These are phyloP conservation scores for Fusarium albosuccineum DNA, from an alignment of 2,329 filamentous ascomycete species.

Conservation along the genomic window DNA sequence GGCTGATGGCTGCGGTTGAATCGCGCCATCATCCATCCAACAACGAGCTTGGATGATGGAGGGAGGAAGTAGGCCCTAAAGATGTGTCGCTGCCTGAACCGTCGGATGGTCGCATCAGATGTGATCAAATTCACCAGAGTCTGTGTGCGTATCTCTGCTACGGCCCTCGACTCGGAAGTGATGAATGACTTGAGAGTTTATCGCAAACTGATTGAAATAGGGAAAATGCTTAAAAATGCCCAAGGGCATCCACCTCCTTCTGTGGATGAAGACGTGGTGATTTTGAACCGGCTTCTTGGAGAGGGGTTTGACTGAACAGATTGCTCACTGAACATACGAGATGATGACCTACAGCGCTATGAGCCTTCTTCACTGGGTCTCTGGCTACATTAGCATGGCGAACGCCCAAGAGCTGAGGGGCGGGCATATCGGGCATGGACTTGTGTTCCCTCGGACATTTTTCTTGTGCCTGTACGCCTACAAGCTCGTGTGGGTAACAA, in stretches of 20 bases:
- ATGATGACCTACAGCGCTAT: slow-evolving; percentile 17
- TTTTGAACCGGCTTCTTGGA: slow-evolving; percentile 9
- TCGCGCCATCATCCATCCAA: slow-evolving; percentile 5
- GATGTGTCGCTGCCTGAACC: slow-evolving; percentile 32
- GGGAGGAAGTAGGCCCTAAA: slow-evolving; percentile 18
- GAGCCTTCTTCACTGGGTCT: slow-evolving; percentile 13
- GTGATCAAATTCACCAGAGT: slow-evolving; percentile 26
- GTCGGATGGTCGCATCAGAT: slow-evolving; percentile 40
- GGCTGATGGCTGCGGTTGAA: slow-evolving; percentile 7
- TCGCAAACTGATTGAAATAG: background rate
- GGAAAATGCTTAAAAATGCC: background rate
- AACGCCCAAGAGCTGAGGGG: slow-evolving; percentile 27
- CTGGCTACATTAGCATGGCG: slow-evolving; percentile 13
- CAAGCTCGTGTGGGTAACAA: slow-evolving; percentile 54
- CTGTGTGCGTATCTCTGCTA: slow-evolving; percentile 16
- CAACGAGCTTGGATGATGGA: slow-evolving; percentile 9
- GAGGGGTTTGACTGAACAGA: slow-evolving; percentile 12
- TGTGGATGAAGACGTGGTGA: slow-evolving; percentile 7
- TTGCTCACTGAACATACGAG: slow-evolving; percentile 24
- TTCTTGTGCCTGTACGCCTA: slow-evolving; percentile 56
- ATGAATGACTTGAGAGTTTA: background rate
- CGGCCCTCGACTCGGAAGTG: slow-evolving; percentile 17
- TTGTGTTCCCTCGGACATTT: slow-evolving; percentile 56
- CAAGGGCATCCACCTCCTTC: background rate
- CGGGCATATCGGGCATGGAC: slow-evolving; percentile 39